A percentile compares a stretch with the other conserved stretches of the same genome.
phyloP scores from a whole-genome alignment of 306 rosid genomes.

The Citrullus amarus region DNA sequence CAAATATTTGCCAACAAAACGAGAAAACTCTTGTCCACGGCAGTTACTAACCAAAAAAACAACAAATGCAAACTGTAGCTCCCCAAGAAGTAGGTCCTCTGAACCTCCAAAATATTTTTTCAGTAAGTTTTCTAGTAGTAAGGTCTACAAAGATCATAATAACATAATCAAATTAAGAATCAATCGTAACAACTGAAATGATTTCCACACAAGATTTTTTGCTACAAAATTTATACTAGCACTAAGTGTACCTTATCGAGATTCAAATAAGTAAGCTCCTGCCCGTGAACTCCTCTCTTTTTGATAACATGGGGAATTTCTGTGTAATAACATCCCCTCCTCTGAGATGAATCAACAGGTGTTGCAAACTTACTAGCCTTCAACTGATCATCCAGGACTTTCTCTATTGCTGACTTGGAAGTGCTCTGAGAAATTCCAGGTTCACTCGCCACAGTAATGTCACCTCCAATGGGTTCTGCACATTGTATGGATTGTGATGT shows the following conservation, averaged over 20 bases:
- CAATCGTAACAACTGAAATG: not conserved
- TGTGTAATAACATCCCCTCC: slow-evolving; percentile 76
- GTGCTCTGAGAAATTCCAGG: slow-evolving; percentile 27
- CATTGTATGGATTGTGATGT: not conserved
- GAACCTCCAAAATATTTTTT: slow-evolving; percentile 66
- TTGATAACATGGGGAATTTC: slow-evolving; percentile 68
- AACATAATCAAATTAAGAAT: slow-evolving; percentile 12
- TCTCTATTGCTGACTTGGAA: slow-evolving; percentile 43
- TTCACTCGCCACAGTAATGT: slow-evolving; percentile 57
- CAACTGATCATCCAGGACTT: slow-evolving; percentile 52
- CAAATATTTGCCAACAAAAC: slow-evolving; percentile 8
- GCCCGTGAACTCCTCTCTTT: slow-evolving; percentile 55
- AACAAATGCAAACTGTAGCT: slow-evolving; percentile 76
- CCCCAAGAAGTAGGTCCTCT: slow-evolving; percentile 75
- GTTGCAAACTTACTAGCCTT: slow-evolving; percentile 37
- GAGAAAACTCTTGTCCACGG: not conserved
- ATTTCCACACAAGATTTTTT: not conserved
- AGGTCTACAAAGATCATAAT: slow-evolving; percentile 40
- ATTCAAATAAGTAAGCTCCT: slow-evolving; percentile 75
- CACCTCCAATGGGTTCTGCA: slow-evolving; percentile 91
- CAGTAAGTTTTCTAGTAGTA: slow-evolving; percentile 57
- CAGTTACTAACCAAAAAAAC: slow-evolving; percentile 52
- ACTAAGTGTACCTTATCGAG: slow-evolving; percentile 63
- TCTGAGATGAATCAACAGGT: slow-evolving; percentile 30
- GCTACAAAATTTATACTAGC: not conserved